phyloP scores from a whole-genome alignment of 805 yeast species.

The Sugiyamaella americana region DNA sequence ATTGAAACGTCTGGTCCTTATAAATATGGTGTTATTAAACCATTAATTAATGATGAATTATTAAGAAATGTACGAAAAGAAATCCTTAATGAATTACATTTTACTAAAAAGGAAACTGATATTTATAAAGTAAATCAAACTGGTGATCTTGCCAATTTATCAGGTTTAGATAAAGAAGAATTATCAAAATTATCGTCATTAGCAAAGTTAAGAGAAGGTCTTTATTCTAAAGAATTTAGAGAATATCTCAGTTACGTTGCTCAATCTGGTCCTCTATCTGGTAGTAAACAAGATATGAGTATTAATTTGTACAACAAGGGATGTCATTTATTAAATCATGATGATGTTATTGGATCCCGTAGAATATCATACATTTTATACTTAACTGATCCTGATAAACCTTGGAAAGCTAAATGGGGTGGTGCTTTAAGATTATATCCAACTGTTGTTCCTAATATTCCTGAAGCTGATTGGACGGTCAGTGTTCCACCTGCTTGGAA shows the following conservation, averaged over 20 bases:
- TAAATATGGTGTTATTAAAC: constrained; percentile 79
- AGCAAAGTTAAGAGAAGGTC: constrained; percentile 73
- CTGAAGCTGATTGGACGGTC: constrained; percentile 64
- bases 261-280: constrained; percentile 83
- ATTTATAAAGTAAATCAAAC: constrained; percentile 83
- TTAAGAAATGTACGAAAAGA: constrained; percentile 78
- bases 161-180: constrained; percentile 77
- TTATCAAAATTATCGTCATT: constrained; percentile 66
- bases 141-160: constrained; percentile 83
- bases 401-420: constrained; percentile 90
- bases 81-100: constrained; percentile 74
- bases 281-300: constrained; percentile 87
- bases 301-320: constrained; percentile 87
- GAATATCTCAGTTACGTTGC: constrained; percentile 71
- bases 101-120: constrained; percentile 94
- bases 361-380: constrained; percentile 89
- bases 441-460: constrained; percentile 82
- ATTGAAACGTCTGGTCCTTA: constrained; percentile 67
- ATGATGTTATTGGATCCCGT: constrained; percentile 95
- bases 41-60: constrained; percentile 68
- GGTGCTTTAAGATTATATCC: constrained; percentile 87
- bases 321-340: constrained; percentile 91
- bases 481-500: constrained; percentile 88
- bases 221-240: constrained; percentile 81
- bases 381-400: constrained; percentile 83